Conservation (phyloP, 2,329 filamentous ascomycete genomes). For the Aspergillus quadricinctus region DNA sequence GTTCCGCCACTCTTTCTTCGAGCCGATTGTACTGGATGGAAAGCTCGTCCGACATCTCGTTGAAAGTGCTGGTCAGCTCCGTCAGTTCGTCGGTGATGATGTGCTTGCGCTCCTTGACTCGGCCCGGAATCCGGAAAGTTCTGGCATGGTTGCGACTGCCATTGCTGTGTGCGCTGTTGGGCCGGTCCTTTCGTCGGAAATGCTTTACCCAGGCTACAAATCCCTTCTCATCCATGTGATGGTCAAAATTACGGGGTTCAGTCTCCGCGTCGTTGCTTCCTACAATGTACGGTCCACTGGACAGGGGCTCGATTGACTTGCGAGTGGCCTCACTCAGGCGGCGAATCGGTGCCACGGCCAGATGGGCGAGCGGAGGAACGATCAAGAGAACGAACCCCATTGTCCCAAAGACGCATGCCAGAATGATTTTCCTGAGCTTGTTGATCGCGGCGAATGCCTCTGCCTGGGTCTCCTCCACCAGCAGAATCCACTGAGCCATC, state of each 20-base stretch:
- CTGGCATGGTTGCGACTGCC: neutral
- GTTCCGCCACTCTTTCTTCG: conserved; percentile 76
- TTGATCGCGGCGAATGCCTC: conserved; percentile 75
- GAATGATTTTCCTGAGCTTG: conserved; percentile 70
- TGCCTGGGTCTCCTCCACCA: conserved; percentile 69
- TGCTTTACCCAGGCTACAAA: conserved; percentile 11
- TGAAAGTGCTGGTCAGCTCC: conserved; percentile 79
- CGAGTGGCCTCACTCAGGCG: conserved; percentile 70
- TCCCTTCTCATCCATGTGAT: conserved; percentile 14
- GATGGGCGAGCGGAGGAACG: conserved; percentile 73
- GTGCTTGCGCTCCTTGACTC: conserved; percentile 71
- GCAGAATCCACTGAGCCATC: conserved; percentile 75
- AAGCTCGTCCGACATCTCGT: conserved; percentile 89
- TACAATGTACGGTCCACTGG: neutral
- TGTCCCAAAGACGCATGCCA: conserved; percentile 82
- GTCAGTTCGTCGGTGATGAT: conserved; percentile 78
- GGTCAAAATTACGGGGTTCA: neutral
- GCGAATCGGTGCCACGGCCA: conserved; percentile 74
- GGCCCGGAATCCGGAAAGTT: conserved; percentile 77
- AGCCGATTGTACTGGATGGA: conserved; percentile 79
- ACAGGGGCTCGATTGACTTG: conserved; percentile 62
- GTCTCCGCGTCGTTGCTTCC: neutral
- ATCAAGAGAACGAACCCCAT: conserved; percentile 67
- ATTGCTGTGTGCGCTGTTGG: conserved; percentile 7
- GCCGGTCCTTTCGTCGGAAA: conserved; percentile 8